phyloP scores from a whole-genome alignment of 257 asterid species.

The Thymus mandschuricus region DNA sequence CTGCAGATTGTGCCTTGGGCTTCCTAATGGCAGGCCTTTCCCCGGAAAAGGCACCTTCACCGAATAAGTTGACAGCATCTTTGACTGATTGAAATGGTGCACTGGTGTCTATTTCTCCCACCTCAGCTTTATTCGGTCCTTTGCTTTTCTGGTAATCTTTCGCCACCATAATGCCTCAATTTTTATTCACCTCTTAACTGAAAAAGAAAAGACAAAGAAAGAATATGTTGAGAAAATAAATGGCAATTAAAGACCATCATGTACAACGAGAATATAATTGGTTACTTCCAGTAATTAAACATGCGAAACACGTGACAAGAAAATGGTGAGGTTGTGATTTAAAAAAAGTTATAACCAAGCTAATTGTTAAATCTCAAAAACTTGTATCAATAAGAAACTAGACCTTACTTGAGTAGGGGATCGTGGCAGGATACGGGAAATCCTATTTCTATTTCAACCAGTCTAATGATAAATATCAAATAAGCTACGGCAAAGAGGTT shows the following conservation, averaged over 20 bases:
- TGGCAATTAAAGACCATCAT: slow-evolving; percentile 7
- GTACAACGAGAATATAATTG: slow-evolving; percentile 8
- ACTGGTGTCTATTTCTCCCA: slow-evolving; percentile 94
- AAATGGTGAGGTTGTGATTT: no score
- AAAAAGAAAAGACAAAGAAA: slow-evolving; percentile 30
- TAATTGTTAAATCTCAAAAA: neutral
- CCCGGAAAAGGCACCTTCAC: slow-evolving; percentile 90
- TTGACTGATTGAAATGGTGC: slow-evolving; percentile 95
- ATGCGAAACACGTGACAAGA: neutral
- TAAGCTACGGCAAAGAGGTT: neutral
- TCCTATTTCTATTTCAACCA: slow-evolving; percentile 13
- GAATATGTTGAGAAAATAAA: slow-evolving; percentile 1
- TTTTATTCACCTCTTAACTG: slow-evolving; percentile 38
- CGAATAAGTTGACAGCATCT: slow-evolving; percentile 93
- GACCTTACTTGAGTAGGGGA: slow-evolving; percentile 3
- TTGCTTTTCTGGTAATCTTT: slow-evolving; percentile 62
- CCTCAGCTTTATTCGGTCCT: slow-evolving; percentile 69
- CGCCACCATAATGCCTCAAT: slow-evolving; percentile 69
- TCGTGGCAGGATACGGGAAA: neutral
- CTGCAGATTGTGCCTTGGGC: slow-evolving; percentile 75
- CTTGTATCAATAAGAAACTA: neutral
- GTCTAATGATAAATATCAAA: neutral
- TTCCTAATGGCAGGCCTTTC: slow-evolving; percentile 65
- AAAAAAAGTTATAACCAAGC: no score
- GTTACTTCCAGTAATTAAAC: slow-evolving; percentile 12